Evolutionary conservation across 306 rosid species (phyloP).

Genomic region (Erythrophleum fordii): DNA sequence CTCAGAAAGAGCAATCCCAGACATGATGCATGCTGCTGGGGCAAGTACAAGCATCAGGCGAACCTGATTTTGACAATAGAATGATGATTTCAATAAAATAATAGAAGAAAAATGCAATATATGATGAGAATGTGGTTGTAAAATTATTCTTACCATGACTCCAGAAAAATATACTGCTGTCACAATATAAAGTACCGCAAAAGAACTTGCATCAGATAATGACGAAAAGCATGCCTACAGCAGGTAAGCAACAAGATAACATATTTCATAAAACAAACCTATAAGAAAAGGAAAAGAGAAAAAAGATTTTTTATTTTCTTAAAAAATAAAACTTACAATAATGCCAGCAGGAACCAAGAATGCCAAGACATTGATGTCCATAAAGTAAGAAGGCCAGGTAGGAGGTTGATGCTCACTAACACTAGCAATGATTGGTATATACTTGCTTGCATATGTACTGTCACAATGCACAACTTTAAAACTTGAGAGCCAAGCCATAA

Average conservation of each 20-base stretch:
- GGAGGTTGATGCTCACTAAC: conserved; percentile 99
- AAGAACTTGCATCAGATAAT: conserved; percentile 93
- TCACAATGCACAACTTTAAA: conserved; percentile 34
- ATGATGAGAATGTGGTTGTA: conserved; percentile 23
- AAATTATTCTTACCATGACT: conserved; percentile 81
- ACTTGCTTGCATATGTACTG: conserved; percentile 99
- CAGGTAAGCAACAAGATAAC: conserved; percentile 38
- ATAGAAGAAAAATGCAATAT: conserved; percentile 17
- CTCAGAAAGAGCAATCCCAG: conserved; percentile 97
- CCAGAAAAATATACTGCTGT: conserved; percentile 95
- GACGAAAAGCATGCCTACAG: conserved; percentile 94
- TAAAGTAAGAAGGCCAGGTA: conserved; percentile 99
- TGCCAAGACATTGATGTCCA: conserved; percentile 98
- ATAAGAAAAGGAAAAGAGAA: conserved; percentile 24
- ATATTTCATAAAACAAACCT: conserved; percentile 9
- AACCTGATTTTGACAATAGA: conserved; percentile 64
- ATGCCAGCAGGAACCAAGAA: conserved; percentile 99
- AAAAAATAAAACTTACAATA: conserved; percentile 56
- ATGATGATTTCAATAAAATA: conserved; percentile 28
- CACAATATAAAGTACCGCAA: conserved; percentile 83
- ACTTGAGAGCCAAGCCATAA: conserved; percentile 19
- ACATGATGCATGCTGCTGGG: conserved; percentile 96
- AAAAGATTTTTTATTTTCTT: neutral
- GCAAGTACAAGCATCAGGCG: conserved; percentile 99
- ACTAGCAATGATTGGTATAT: conserved; percentile 98